Conservation (phyloP, 2,329 filamentous ascomycete species). For the Bisporella sp. region DNA sequence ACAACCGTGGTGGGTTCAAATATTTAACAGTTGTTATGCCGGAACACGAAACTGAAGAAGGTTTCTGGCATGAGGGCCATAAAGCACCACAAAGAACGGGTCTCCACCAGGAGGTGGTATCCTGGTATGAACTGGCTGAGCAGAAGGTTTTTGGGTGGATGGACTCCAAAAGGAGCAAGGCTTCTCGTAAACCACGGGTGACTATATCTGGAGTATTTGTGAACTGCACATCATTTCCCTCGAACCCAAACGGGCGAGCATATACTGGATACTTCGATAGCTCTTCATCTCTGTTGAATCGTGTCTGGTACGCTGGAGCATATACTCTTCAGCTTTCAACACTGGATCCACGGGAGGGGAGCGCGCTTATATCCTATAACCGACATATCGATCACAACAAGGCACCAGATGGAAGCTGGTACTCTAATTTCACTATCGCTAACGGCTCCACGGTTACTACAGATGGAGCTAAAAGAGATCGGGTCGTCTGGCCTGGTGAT, state of each 20-base stretch:
- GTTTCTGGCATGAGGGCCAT: slow-evolving; percentile 16
- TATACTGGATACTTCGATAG: slow-evolving; percentile 48
- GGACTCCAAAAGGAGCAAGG: slow-evolving; percentile 5
- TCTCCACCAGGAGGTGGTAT: neutral
- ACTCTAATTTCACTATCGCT: slow-evolving; percentile 26
- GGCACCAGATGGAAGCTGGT: slow-evolving; percentile 25
- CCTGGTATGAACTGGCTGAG: slow-evolving; percentile 10
- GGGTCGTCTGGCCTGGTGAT: slow-evolving; percentile 55
- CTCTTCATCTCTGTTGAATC: slow-evolving; percentile 44
- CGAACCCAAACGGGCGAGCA: slow-evolving; percentile 40
- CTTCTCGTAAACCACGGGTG: slow-evolving; percentile 21
- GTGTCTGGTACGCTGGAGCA: slow-evolving; percentile 42
- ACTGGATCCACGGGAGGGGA: slow-evolving; percentile 29
- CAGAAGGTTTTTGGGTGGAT: slow-evolving; percentile 15
- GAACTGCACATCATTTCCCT: slow-evolving; percentile 34
- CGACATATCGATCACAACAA: slow-evolving; percentile 25
- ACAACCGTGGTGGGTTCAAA: slow-evolving; percentile 33
- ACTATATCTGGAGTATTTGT: slow-evolving; percentile 31
- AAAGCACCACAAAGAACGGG: slow-evolving; percentile 1
- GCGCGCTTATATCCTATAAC: slow-evolving; percentile 30
- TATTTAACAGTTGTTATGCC: slow-evolving; percentile 32
- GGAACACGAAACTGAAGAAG: slow-evolving; percentile 14
- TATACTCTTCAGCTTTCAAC: slow-evolving; percentile 40
- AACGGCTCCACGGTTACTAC: slow-evolving; percentile 25
- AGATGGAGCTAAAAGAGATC: slow-evolving; percentile 53